A percentile compares a stretch with the other conserved stretches of the same genome.
phyloP scores from a whole-genome alignment of 495 filamentous ascomycete species.

The Xylaria nigripes region DNA sequence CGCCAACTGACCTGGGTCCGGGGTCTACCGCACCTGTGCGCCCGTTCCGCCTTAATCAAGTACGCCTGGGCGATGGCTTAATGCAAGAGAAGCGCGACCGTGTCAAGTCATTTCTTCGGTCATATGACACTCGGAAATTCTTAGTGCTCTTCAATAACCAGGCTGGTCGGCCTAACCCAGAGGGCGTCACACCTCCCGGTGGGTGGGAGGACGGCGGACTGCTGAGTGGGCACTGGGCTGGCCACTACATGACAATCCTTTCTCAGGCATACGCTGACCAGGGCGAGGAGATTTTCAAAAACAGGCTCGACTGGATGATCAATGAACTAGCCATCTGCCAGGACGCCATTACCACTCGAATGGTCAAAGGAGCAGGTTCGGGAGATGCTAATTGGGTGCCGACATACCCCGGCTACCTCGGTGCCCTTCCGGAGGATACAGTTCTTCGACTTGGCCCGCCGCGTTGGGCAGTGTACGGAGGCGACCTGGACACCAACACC shows the following conservation, averaged over 20 bases:
- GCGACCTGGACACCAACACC: slow-evolving; percentile 10
- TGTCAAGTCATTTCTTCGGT: slow-evolving; percentile 15
- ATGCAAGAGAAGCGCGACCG: slow-evolving; percentile 20
- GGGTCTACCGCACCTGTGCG: slow-evolving; percentile 18
- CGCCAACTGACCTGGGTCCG: slow-evolving; percentile 10
- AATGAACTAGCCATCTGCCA: slow-evolving; percentile 13
- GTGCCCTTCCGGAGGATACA: slow-evolving; percentile 18
- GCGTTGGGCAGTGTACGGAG: slow-evolving; percentile 17
- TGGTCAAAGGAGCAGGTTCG: slow-evolving; percentile 2
- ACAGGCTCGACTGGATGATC: slow-evolving; percentile 20
- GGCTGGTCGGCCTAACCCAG: slow-evolving; percentile 15
- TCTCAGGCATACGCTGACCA: slow-evolving; percentile 19
- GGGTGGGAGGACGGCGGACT: slow-evolving; percentile 21
- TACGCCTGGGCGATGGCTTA: slow-evolving; percentile 13
- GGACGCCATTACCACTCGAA: slow-evolving; percentile 16
- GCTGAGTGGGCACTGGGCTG: slow-evolving; percentile 19
- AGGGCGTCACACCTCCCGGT: slow-evolving; percentile 13
- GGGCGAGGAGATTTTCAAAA: slow-evolving; percentile 15
- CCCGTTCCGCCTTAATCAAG: slow-evolving; percentile 18
- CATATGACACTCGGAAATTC: slow-evolving; percentile 15
- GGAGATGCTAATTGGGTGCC: slow-evolving; percentile 13
- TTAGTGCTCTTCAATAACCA: slow-evolving; percentile 20
- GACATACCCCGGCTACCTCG: slow-evolving; percentile 15
- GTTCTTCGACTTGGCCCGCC: slow-evolving; percentile 18
- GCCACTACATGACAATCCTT: slow-evolving; percentile 19